phyloP scores from a whole-genome alignment of 441 rosid genomes.

The Populus hybrid region DNA sequence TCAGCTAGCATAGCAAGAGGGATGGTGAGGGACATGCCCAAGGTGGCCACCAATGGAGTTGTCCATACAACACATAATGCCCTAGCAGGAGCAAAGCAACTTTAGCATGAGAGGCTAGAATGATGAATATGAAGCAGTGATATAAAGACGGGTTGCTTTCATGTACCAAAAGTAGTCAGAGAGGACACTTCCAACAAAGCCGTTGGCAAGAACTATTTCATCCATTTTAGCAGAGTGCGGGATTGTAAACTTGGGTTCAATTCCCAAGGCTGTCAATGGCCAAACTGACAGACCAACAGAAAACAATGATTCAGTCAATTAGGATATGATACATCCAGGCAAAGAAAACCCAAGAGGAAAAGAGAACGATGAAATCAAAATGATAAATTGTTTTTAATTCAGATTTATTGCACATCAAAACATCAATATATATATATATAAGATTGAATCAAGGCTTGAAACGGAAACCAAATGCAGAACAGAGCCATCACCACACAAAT shows the following conservation, averaged over 20 bases:
- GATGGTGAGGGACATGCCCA: conserved; percentile 82
- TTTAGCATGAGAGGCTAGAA: neutral
- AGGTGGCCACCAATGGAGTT: conserved; percentile 76
- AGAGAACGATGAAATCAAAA: neutral
- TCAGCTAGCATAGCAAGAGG: conserved; percentile 86
- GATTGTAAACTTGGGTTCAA: conserved; percentile 89
- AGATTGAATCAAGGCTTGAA: neutral
- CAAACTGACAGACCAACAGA: conserved; percentile 51
- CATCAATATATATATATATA: neutral
- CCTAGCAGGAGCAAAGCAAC: conserved; percentile 30
- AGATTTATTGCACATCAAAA: neutral
- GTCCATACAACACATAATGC: conserved; percentile 85
- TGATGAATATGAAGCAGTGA: neutral
- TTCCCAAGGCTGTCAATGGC: conserved; percentile 94
- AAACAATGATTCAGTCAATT: conserved; percentile 8
- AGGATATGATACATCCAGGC: neutral
- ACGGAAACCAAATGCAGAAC: neutral
- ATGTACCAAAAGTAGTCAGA: conserved; percentile 90
- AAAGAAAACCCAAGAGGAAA: neutral
- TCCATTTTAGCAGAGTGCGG: conserved; percentile 90
- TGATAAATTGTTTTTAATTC: neutral
- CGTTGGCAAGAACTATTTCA: conserved; percentile 92
- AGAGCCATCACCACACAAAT: neutral
- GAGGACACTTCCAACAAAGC: conserved; percentile 93
- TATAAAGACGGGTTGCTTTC: neutral